phyloP scores from a whole-genome alignment of 768 basidiomycete species.

The Lactarius vividus region DNA sequence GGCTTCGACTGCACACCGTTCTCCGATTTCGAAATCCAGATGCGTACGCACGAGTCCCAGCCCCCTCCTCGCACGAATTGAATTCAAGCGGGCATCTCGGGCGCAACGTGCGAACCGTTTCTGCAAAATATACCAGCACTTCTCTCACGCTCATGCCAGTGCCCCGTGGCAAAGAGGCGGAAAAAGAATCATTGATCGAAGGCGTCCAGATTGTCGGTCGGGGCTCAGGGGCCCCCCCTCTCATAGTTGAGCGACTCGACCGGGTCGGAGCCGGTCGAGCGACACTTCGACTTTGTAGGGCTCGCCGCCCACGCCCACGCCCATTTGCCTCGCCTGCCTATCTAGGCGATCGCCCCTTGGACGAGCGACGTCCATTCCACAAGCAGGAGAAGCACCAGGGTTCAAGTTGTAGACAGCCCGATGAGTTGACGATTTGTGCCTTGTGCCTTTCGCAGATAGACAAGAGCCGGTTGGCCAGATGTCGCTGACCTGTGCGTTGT shows the following conservation, averaged over 20 bases:
- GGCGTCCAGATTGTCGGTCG: background rate
- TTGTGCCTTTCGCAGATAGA: background rate
- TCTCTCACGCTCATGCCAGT: no score
- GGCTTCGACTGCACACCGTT: background rate
- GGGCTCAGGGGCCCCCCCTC: no score
- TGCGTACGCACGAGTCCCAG: no score
- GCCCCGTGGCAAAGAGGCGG: background rate
- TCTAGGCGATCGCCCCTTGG: slow-evolving; percentile 15
- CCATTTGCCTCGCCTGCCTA: slow-evolving; percentile 10
- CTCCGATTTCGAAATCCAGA: background rate
- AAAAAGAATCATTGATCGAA: background rate
- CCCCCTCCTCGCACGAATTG: background rate
- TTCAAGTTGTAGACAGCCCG: background rate
- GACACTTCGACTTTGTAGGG: background rate
- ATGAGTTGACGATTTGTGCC: background rate
- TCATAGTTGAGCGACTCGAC: no score
- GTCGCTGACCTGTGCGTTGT: background rate
- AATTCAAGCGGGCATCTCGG: background rate
- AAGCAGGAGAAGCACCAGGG: slow-evolving; percentile 5
- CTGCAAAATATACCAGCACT: background rate
- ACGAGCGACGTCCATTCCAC: background rate
- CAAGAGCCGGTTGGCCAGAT: background rate
- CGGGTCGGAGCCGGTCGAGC: no score
- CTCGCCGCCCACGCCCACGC: background rate
- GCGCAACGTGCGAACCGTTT: background rate